These are phyloP conservation scores for Salix purpurea DNA, from an alignment of 345 rosid species.

Conservation along the genomic window DNA sequence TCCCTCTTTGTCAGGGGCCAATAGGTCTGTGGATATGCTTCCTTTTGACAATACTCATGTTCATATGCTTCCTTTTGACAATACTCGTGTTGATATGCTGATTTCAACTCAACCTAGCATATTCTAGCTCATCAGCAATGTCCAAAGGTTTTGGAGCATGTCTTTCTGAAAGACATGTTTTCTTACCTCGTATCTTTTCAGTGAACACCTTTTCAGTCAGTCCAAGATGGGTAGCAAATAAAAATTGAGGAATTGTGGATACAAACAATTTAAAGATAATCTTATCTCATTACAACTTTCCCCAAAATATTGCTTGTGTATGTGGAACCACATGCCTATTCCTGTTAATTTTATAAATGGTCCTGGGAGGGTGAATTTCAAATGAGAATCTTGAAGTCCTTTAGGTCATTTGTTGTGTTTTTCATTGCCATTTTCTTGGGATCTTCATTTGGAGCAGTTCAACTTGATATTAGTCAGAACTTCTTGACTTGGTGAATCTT, in stretches of 20 bases:
- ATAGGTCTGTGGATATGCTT: background rate
- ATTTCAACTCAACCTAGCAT: background rate
- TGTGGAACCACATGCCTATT: background rate
- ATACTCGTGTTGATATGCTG: background rate
- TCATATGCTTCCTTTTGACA: background rate
- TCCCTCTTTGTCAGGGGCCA: background rate
- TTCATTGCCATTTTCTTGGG: background rate
- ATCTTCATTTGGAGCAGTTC: background rate
- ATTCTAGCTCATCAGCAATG: background rate
- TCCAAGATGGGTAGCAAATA: background rate
- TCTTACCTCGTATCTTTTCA: background rate
- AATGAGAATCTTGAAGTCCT: background rate
- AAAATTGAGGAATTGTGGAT: background rate
- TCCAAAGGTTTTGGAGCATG: background rate
- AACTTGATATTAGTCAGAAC: background rate
- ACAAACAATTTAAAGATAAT: background rate
- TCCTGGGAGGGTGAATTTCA: background rate
- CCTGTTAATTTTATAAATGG: background rate
- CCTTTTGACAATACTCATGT: background rate
- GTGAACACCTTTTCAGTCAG: background rate
- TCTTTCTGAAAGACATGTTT: background rate
- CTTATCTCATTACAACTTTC: background rate
- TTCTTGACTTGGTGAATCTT: background rate
- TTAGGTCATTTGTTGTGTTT: background rate
- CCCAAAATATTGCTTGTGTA: background rate